phyloP scores from a whole-genome alignment of 148 eudicot species.

The Euryodendron excelsum region DNA sequence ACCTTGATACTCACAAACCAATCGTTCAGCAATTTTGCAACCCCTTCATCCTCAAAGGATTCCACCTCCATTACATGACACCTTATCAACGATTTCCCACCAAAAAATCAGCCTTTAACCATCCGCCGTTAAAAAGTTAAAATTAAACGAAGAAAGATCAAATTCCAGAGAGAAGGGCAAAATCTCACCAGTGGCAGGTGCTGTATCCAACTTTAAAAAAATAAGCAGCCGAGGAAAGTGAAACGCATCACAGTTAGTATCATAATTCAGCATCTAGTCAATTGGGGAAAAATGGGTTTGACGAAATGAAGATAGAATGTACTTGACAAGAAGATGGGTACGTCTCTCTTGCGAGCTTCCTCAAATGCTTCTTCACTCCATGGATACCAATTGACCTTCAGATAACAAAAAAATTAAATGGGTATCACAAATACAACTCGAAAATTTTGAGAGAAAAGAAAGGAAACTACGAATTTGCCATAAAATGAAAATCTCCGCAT shows the following conservation, averaged over 20 bases:
- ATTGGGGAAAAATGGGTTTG: not conserved
- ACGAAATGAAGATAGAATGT: conserved; percentile 17
- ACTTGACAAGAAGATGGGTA: conserved; percentile 95
- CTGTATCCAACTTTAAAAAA: conserved; percentile 84
- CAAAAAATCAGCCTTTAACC: not conserved
- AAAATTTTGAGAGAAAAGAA: not conserved
- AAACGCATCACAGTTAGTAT: conserved; percentile 22
- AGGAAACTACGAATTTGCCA: too few species aligned
- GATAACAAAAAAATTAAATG: not conserved
- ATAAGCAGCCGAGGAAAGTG: conserved; percentile 24
- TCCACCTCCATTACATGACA: conserved; percentile 99
- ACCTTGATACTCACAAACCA: conserved; percentile 97
- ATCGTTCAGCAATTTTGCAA: conserved; percentile 86
- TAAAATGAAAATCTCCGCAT: not conserved
- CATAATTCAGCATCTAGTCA: conserved; percentile 12
- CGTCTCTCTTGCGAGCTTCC: conserved; percentile 85
- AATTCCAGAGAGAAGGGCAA: conserved; percentile 1
- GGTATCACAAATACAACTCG: not conserved
- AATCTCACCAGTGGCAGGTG: conserved; percentile 93
- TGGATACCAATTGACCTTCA: conserved; percentile 95
- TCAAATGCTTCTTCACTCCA: conserved; percentile 97
- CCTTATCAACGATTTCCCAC: conserved; percentile 40
- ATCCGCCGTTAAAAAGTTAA: not conserved
- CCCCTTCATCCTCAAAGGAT: conserved; percentile 88
- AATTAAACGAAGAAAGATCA: not conserved